Evolutionary conservation across 2,329 filamentous ascomycete species (phyloP).

Genomic region (Rutstroemia sp.): DNA sequence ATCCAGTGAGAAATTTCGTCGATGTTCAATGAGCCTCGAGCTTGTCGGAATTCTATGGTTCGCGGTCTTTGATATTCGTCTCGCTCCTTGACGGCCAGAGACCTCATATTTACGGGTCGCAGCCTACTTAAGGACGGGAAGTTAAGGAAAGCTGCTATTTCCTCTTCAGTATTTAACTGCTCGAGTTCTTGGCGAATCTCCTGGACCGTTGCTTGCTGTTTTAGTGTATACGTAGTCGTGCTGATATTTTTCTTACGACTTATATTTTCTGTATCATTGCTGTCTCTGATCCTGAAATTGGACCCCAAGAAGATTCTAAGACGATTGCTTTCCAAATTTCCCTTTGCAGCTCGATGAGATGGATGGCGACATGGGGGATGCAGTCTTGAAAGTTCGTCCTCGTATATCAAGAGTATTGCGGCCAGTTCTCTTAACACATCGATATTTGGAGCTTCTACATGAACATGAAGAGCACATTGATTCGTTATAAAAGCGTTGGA

Average conservation of each 20-base stretch:
- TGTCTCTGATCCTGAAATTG: neutral
- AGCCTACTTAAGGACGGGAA: conserved; percentile 1
- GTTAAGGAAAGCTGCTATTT: conserved; percentile 10
- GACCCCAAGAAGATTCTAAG: neutral
- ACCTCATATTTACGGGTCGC: conserved; percentile 17
- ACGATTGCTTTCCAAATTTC: conserved; percentile 19
- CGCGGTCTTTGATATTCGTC: conserved; percentile 1
- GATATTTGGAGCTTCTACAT: conserved; percentile 18
- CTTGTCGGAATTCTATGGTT: conserved; percentile 24
- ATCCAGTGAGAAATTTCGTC: conserved; percentile 18
- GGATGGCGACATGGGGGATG: conserved; percentile 21
- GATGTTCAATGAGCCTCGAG: conserved; percentile 15
- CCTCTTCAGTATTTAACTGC: neutral
- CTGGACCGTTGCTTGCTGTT: neutral
- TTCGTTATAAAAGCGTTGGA: conserved; percentile 21
- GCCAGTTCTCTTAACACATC: conserved; percentile 18
- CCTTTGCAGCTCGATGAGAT: conserved; percentile 7
- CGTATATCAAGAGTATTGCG: conserved; percentile 21
- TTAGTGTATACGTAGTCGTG: neutral
- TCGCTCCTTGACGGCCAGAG: neutral
- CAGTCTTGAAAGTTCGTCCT: conserved; percentile 20
- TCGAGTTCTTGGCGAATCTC: neutral
- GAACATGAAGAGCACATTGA: conserved; percentile 23
- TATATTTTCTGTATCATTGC: neutral
- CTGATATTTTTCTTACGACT: neutral